Percentiles rank a stretch among this genome's conserved stretches.
Conservation (phyloP, 148 eudicot species). For the Rhododendron henanense region DNA sequence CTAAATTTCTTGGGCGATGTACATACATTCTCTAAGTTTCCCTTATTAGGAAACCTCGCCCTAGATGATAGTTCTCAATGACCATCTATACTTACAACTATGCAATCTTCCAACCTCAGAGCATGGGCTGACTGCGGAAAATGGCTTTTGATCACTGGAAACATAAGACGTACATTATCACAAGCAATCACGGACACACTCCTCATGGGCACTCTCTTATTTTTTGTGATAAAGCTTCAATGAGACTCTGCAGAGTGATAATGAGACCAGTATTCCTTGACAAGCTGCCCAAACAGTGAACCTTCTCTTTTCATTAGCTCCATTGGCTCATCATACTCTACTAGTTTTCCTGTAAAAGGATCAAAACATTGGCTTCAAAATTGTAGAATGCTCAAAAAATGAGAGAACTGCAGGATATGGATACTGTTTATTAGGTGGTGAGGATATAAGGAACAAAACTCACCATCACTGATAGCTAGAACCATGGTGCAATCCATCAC, state of each 20-base stretch:
- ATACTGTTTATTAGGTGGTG: not conserved
- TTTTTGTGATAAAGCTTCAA: slow-evolving; percentile 17
- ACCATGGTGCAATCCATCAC: slow-evolving; percentile 96
- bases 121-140: not conserved
- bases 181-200: not conserved
- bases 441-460: slow-evolving; percentile 17
- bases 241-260: slow-evolving; percentile 54
- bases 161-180: not conserved
- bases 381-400: not conserved
- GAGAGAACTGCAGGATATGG: not conserved
- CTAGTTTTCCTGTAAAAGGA: slow-evolving; percentile 51
- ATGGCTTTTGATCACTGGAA: not conserved
- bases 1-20: not conserved
- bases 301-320: slow-evolving; percentile 66
- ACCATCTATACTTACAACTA: not conserved
- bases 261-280: slow-evolving; percentile 93
- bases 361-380: not conserved
- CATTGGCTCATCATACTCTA: slow-evolving; percentile 84
- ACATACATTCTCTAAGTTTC: not conserved
- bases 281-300: slow-evolving; percentile 74
- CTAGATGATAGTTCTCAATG: not conserved
- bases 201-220: not conserved
- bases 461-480: slow-evolving; percentile 80
- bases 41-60: not conserved
- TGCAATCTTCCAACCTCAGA: not conserved